These are phyloP conservation scores for Exobasidium cylindrosporum DNA, from an alignment of 1,284 basidiomycete species.

Conservation along the genomic window DNA sequence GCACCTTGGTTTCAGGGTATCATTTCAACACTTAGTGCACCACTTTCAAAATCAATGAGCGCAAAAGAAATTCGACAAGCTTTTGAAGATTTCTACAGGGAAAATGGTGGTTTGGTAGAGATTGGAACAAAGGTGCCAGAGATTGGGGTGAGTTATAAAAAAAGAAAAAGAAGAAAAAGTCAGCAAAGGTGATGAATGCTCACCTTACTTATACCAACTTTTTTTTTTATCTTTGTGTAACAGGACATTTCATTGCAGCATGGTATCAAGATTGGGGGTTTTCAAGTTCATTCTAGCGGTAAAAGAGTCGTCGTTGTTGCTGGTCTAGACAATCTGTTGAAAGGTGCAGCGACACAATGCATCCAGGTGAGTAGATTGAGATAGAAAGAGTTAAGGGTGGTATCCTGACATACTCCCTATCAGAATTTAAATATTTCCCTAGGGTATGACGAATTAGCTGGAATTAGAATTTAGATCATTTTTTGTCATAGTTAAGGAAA, in stretches of 20 bases:
- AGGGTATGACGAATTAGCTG: constrained; percentile 85
- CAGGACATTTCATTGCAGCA: constrained; percentile 75
- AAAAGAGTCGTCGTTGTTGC: constrained; percentile 82
- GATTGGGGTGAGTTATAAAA: constrained; percentile 56
- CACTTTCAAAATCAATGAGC: constrained; percentile 65
- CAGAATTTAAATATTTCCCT: constrained; percentile 93
- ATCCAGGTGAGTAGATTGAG: constrained; percentile 67
- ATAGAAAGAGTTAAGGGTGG: no score
- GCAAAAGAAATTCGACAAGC: constrained; percentile 72
- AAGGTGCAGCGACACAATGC: constrained; percentile 97
- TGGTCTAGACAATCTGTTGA: constrained; percentile 82
- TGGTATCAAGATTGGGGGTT: constrained; percentile 84
- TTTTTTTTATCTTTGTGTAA: constrained; percentile 1
- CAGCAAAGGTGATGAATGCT: no score
- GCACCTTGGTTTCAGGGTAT: constrained; percentile 97
- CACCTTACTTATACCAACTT: neutral
- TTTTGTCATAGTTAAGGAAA: neutral
- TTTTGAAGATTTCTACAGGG: constrained; percentile 75
- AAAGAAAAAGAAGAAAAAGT: no score
- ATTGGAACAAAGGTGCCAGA: constrained; percentile 71
- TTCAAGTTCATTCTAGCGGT: constrained; percentile 85
- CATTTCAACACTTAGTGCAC: constrained; percentile 77
- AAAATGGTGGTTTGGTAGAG: constrained; percentile 68
- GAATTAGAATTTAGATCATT: constrained; percentile 60
- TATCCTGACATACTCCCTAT: neutral